Evolutionary conservation across 768 basidiomycete species (phyloP), one percentile per base, ranked within the genome.

Genomic region (Tricholomella constricta): DNA sequence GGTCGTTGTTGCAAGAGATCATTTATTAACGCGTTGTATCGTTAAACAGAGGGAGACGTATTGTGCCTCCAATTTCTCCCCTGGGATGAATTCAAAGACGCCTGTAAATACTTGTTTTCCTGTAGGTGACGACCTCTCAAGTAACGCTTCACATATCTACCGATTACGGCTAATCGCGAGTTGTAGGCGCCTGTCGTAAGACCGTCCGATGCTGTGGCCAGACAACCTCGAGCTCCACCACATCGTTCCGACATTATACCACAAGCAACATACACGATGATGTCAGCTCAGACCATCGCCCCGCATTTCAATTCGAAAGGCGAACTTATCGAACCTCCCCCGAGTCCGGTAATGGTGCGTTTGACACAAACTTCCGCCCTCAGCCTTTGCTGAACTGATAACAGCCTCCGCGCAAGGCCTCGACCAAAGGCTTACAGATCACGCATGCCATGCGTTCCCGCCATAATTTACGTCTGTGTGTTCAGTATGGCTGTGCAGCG

Each of bases 241-340:
- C 26, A 41, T 6, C 46, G 29, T n/a, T 35, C 51, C 23, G 50
- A 45, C 15, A 9, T 48, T 15, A 6, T 48, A 8, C 45, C 48
- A n/a, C 53, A 55, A 26, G 19, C 42, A 31, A 35, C 22, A 35
- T 45, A 42, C 27, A 15, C 8, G 19, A n/a, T 17, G 6, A 23
- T 52, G 12, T 47, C 46, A 6, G 25, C 58, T 20, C 19, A 19
- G 11, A 17, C 19, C 6, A n/a, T 22, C 10, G 34, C 42, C 7
- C 55, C 62, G 26, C 59, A 63, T 31, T 63, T 63, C 22, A 63
- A 59, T 37, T 23, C 60, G 17, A 54, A 43, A 45, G 60, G 60
- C 25, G 55, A 61, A 25, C 51, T 61, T 22, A 49, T 62, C 9
- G 26, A 40, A 7, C 45, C 43, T 4, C 9, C 19, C n/a, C 36